These are phyloP conservation scores for Stephania cephalantha DNA, from an alignment of 164 flowering plant genomes.

Conservation along the genomic window DNA sequence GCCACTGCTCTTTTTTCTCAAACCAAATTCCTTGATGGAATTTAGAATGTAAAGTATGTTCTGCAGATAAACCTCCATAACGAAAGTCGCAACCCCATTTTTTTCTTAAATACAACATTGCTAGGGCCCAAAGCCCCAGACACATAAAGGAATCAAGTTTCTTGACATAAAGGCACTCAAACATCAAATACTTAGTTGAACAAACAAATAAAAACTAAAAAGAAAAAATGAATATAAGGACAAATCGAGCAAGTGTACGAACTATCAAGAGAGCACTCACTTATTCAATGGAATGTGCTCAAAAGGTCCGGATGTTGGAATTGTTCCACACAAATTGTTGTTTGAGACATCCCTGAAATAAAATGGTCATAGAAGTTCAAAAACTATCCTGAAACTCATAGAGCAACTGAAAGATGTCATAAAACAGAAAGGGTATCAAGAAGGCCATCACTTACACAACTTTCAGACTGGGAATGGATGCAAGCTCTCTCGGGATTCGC, in stretches of 20 bases:
- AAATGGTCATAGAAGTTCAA: background rate
- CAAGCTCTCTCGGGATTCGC: constrained; percentile 64
- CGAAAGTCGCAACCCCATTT: too few species aligned
- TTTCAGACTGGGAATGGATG: constrained; percentile 54
- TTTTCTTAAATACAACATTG: too few species aligned
- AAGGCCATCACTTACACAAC: constrained; percentile 64
- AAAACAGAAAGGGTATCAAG: background rate
- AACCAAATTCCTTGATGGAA: background rate
- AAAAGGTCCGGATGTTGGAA: constrained; percentile 81
- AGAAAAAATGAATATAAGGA: background rate
- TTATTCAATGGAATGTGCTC: constrained; percentile 77
- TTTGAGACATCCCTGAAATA: constrained; percentile 73
- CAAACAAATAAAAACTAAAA: too few species aligned
- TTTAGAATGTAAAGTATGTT: background rate
- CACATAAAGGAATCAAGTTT: too few species aligned
- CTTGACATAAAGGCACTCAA: background rate
- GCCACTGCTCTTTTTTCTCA: background rate
- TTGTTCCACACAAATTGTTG: constrained; percentile 82
- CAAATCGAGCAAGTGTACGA: background rate
- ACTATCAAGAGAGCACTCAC: constrained; percentile 30
- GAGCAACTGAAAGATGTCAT: background rate
- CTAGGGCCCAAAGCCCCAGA: too few species aligned
- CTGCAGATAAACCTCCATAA: too few species aligned
- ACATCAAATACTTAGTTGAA: background rate
- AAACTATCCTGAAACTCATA: background rate